These are phyloP conservation scores for Tirmania nivea DNA, from an alignment of 495 filamentous ascomycete species.

Conservation along the genomic window DNA sequence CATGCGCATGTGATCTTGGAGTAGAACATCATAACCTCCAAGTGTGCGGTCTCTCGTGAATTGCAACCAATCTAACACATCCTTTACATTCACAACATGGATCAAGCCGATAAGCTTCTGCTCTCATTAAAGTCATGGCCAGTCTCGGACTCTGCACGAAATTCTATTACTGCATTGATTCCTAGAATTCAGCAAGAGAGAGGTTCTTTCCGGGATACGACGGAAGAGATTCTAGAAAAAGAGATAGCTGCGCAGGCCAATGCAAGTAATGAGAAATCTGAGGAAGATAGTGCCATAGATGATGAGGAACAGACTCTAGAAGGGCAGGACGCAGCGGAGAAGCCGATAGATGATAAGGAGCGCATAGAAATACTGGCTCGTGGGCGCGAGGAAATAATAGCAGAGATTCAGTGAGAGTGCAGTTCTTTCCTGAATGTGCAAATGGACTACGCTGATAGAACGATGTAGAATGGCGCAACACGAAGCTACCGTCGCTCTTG, in stretches of 20 bases:
- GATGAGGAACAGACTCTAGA: constrained; percentile 7
- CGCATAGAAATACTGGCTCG: constrained; percentile 9
- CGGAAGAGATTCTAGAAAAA: constrained; percentile 10
- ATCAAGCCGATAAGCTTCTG: constrained; percentile 7
- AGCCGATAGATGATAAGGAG: constrained; percentile 6
- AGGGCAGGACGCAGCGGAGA: constrained; percentile 8
- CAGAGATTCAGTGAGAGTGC: background rate
- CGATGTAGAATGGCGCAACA: constrained; percentile 36
- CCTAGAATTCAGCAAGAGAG: constrained; percentile 49
- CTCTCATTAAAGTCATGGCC: constrained; percentile 46
- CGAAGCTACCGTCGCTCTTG: constrained; percentile 45
- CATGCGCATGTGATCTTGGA: too few relatives aligned
- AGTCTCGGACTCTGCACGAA: constrained; percentile 30
- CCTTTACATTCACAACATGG: background rate
- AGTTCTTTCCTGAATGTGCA: background rate
- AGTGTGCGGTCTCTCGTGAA: too few relatives aligned
- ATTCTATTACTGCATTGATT: constrained; percentile 47
- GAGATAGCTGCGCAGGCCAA: constrained; percentile 16
- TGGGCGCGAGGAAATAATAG: constrained; percentile 7
- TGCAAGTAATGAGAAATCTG: constrained; percentile 8
- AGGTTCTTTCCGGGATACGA: constrained; percentile 40
- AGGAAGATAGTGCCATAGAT: constrained; percentile 3
- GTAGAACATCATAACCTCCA: too few relatives aligned
- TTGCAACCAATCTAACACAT: too few relatives aligned
- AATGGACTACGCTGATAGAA: background rate